Base-by-base conservation (phyloP, 345 rosid genomes). In the Salix brachista region DNA sequence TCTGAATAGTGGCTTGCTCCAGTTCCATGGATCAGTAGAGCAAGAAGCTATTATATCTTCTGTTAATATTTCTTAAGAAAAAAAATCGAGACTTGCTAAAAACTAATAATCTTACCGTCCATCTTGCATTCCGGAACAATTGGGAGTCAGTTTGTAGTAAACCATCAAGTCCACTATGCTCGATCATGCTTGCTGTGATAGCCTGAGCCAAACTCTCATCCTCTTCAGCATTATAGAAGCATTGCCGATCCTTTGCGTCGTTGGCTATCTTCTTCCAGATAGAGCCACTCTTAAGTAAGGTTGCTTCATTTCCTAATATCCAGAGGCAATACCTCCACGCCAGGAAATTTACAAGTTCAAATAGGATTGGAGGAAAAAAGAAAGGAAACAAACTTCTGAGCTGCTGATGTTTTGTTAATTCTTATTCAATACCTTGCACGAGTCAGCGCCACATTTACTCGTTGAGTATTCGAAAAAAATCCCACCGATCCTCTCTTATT, bases 301-400 rank as follows among this genome's bases (percentile, higher is more conserved):
- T 86, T 11, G 73, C 37, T 68, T 66, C 88, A 66, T 84, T 88
- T 52, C 91, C 91, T 46, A 85, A 65, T 72, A 88, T 83, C 90
- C 90, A 86, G 17, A 87, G 80, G 73, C 87, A 84, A 46, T 77
- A 46, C 73, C 90, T 89, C 16, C 50, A 65, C 42, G 8, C 25
- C 28, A 61, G 25, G n/a, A 61, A 61, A 21, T n/a, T 8, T 61
- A 25, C 1, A 61, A n/a, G 10, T 61, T 12, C 66, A 23, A 23
- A 21, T 17, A 17, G 7, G 52, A 50, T 5, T 17, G 19, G 21
- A 50, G 54, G 5, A 50, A 58, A 13, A 26, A 39, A 5, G 19
- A 21, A 21, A 5, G 3, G 19, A 21, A 34, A 34, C 13, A 18
- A 16, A 17, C 11, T 66, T 34, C 0, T 13, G 39, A 65, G 36